Evolutionary conservation across 2,329 filamentous ascomycete species (phyloP), one percentile per base, ranked within the genome.

Genomic region (Hypoxylon sp.): DNA sequence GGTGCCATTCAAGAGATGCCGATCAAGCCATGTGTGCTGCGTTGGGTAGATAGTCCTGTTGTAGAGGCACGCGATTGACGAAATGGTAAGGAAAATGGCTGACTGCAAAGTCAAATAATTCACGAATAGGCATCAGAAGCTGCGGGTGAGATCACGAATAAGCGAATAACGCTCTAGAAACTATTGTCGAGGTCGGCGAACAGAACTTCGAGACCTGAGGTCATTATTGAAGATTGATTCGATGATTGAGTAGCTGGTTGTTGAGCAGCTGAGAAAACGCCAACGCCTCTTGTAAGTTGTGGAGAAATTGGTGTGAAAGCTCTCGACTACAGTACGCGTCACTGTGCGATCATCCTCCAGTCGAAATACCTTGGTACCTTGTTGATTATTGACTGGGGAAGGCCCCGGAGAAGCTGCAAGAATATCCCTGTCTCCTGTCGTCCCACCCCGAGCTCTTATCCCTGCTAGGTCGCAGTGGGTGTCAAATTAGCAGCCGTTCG

Each of bases 401-500:
- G n/a, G 46, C 38, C 51, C 51, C 36, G 31, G 29, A 46, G 30
- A 50, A 36, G 45, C 45, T 55, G 55, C 49, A 51, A 43, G 38
- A 13, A 46, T 43, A 35, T 19, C 38, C 55, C 50, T 43, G 40
- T 32, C 27, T 35, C 13, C 23, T 12, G 36, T 30, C 15, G 41
- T 13, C 40, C 43, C 35, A 46, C 45, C 27, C 20, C n/a, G 15
- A 38, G 35, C 19, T 23, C n/a, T 27, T 20, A 47, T 13, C 35
- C 37, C 34, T 38, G 35, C 38, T 12, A 16, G 42, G 41, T 42
- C 2, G 32, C 7, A 47, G 32, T 49, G 40, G 54, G 55, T 46
- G 49, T 54, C 51, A 55, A 55, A 55, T 51, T 58, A 58, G 55
- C 34, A 49, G 29, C 23, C 34, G 19, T 55, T n/a, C n/a, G n/a